Evolutionary conservation across 1,284 basidiomycete genomes (phyloP).

Genomic region (Somion occarium): DNA sequence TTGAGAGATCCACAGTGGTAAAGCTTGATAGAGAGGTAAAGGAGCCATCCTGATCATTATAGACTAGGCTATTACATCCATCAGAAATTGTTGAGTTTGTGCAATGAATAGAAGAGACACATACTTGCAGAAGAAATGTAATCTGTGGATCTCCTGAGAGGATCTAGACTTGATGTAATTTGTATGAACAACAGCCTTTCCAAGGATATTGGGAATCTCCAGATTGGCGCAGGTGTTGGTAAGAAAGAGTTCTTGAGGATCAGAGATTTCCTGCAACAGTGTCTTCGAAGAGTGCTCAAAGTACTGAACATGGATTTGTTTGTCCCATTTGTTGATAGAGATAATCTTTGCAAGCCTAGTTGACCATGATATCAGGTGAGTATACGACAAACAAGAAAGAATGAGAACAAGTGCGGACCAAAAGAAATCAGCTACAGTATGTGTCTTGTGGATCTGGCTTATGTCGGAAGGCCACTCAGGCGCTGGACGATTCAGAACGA

Average conservation of each 20-base stretch:
- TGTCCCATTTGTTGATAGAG: conserved; percentile 37
- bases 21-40: no score
- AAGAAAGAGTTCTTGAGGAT: conserved; percentile 62
- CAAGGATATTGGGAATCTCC: conserved; percentile 34
- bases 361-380: conserved; percentile 1
- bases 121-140: conserved; percentile 63
- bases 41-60: conserved; percentile 24
- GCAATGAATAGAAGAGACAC: conserved; percentile 12
- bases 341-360: conserved; percentile 66
- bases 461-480: conserved; percentile 23
- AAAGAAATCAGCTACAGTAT: conserved; percentile 49
- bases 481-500: conserved; percentile 21
- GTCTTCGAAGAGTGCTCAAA: conserved; percentile 61
- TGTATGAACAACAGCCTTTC: conserved; percentile 38
- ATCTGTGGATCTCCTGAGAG: conserved; percentile 4
- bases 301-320: conserved; percentile 61
- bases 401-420: conserved; percentile 40
- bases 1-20: conserved; percentile 18
- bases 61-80: conserved; percentile 17
- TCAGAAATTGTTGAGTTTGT: not conserved
- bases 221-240: conserved; percentile 48
- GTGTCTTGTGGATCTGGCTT: conserved; percentile 29
- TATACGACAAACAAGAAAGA: not conserved
- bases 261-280: conserved; percentile 48
- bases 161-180: not conserved